Conservation (phyloP, 139 green algal species). For the Protoeuglena noctilucae region DNA sequence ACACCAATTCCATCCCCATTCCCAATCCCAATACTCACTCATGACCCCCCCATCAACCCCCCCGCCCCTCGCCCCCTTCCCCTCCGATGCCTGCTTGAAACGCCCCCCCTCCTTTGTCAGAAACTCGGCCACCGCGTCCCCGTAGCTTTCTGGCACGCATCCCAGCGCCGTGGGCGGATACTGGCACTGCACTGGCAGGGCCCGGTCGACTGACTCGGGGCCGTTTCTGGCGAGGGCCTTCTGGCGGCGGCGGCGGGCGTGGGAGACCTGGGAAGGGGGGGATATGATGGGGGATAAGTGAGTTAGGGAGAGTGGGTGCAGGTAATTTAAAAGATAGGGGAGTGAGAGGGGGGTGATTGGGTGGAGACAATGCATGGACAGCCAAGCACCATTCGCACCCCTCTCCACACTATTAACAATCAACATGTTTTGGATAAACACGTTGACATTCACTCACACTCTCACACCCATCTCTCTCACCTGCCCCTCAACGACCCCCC, state of each 20-base stretch:
- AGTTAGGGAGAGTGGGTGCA: neutral
- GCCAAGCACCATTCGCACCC: no score
- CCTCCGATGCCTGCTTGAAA: no score
- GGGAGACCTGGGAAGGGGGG: neutral
- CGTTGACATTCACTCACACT: no score
- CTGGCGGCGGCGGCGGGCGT: constrained; percentile 11
- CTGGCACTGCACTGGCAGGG: constrained; percentile 15
- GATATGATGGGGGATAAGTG: neutral
- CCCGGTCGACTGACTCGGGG: constrained; percentile 10
- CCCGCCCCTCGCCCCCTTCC: neutral
- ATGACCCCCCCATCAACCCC: no score
- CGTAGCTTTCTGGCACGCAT: constrained; percentile 51
- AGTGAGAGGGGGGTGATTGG: no score
- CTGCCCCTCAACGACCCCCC: neutral
- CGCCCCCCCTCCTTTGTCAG: no score
- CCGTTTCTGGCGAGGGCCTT: constrained; percentile 12
- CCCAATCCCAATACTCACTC: constrained; percentile 14
- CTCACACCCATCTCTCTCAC: no score
- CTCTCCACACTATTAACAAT: no score
- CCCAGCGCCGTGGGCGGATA: constrained; percentile 41
- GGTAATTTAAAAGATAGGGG: no score
- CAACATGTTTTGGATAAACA: no score
- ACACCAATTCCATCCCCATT: no score
- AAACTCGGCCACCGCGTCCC: constrained; percentile 38
- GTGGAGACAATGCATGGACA: no score